Evolutionary conservation across 2,329 filamentous ascomycete species (phyloP).

Genomic region (Clonostachys solani): DNA sequence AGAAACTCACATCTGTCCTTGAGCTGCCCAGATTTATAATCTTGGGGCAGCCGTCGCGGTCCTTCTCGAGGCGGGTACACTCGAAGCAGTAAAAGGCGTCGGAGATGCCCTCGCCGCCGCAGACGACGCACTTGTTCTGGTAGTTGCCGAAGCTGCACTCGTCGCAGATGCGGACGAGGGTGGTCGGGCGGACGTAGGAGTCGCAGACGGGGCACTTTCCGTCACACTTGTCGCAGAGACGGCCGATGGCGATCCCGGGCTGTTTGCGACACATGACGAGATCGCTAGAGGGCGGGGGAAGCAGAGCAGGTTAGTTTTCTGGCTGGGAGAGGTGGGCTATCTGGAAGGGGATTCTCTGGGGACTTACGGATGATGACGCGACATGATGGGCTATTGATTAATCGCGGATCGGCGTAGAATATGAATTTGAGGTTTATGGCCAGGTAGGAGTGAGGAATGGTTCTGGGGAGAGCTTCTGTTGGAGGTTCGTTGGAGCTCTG

Average conservation of each 20-base stretch:
- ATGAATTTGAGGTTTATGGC: too few relatives aligned
- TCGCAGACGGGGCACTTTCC: slow-evolving; percentile 99
- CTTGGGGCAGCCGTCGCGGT: slow-evolving; percentile 96
- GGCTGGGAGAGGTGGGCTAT: slow-evolving; percentile 6
- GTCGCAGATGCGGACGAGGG: slow-evolving; percentile 96
- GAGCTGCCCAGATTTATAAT: slow-evolving; percentile 98
- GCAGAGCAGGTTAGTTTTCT: neutral
- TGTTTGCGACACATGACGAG: slow-evolving; percentile 99
- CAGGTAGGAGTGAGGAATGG: too few relatives aligned
- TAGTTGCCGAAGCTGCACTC: slow-evolving; percentile 99
- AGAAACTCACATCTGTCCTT: slow-evolving; percentile 74
- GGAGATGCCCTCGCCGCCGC: slow-evolving; percentile 94
- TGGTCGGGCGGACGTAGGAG: slow-evolving; percentile 96
- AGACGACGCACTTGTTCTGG: slow-evolving; percentile 99
- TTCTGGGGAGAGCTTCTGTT: too few relatives aligned
- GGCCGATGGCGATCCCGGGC: slow-evolving; percentile 93
- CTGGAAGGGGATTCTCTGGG: neutral
- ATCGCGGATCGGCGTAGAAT: too few relatives aligned
- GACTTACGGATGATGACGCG: slow-evolving; percentile 85
- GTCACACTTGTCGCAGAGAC: slow-evolving; percentile 99
- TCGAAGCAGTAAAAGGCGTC: slow-evolving; percentile 99
- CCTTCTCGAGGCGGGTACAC: slow-evolving; percentile 94
- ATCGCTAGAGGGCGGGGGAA: slow-evolving; percentile 52
- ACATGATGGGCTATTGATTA: slow-evolving; percentile 54
- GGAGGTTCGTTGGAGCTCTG: too few relatives aligned